A percentile compares a stretch with the other conserved stretches of the same genome.
These are phyloP conservation scores for Plectosphaerella cucumerina DNA, from an alignment of 2,329 filamentous ascomycete genomes.

Conservation along the genomic window DNA sequence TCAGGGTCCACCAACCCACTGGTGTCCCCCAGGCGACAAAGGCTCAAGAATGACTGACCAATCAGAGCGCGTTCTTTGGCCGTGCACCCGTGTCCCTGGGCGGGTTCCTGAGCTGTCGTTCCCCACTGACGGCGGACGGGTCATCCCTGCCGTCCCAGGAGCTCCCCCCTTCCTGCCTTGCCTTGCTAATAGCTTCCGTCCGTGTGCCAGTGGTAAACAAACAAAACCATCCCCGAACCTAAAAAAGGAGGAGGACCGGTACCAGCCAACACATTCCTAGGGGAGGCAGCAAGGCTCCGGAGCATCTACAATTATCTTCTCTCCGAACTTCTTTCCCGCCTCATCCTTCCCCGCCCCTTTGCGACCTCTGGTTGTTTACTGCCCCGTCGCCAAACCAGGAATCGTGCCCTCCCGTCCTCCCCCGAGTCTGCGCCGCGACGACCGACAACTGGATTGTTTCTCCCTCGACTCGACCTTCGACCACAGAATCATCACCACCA, in stretches of 20 bases:
- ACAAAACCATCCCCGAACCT: neutral
- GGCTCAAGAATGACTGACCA: neutral
- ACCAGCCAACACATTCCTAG: conserved; percentile 3
- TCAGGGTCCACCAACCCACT: neutral
- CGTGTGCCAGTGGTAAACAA: neutral
- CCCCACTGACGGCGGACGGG: neutral
- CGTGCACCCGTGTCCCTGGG: conserved; percentile 1
- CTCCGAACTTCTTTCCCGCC: neutral
- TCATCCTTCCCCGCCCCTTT: neutral
- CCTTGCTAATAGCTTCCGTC: too few species aligned
- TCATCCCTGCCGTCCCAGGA: neutral
- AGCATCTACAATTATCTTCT: neutral
- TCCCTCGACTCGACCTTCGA: too few species aligned
- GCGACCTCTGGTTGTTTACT: neutral
- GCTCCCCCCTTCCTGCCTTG: neutral
- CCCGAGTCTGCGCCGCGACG: neutral
- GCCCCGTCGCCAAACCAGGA: neutral
- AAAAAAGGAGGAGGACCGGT: neutral
- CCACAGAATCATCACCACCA: too few species aligned
- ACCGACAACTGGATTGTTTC: neutral
- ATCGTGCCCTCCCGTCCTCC: neutral
- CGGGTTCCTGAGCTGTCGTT: too few species aligned
- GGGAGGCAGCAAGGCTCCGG: neutral
- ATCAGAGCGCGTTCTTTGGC: neutral
- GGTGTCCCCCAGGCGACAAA: conserved; percentile 1